Percentiles rank a stretch among this genome's conserved stretches.
These are phyloP conservation scores for Arxiozyma telluris DNA, from an alignment of 1,139 yeast species.

Conservation along the genomic window DNA sequence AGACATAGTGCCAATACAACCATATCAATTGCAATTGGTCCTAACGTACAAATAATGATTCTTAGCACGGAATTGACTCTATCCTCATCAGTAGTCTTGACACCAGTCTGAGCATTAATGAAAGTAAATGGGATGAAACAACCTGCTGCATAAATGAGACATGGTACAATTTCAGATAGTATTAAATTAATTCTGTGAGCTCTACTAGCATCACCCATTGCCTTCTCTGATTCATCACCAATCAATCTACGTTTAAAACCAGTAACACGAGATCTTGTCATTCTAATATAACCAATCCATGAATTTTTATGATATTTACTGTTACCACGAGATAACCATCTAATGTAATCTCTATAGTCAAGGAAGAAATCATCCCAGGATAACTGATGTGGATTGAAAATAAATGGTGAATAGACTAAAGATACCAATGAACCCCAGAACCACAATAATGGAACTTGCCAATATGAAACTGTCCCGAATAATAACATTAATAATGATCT, in stretches of 20 bases:
- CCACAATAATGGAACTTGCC: slow-evolving; percentile 98
- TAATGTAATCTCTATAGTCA: slow-evolving; percentile 95
- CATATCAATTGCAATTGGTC: slow-evolving; percentile 83
- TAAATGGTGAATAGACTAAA: slow-evolving; percentile 84
- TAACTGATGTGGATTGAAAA: slow-evolving; percentile 97
- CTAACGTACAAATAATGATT: slow-evolving; percentile 79
- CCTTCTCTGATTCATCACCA: slow-evolving; percentile 85
- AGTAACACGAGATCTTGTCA: slow-evolving; percentile 92
- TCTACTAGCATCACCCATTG: slow-evolving; percentile 90
- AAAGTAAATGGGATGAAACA: slow-evolving; percentile 86
- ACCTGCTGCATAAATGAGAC: slow-evolving; percentile 79
- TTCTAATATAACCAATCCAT: slow-evolving; percentile 96
- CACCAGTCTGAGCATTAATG: slow-evolving; percentile 97
- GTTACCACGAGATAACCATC: slow-evolving; percentile 99
- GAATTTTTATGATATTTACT: slow-evolving; percentile 98
- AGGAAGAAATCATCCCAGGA: slow-evolving; percentile 98
- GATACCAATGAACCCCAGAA: slow-evolving; percentile 96
- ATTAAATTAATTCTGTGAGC: slow-evolving; percentile 85
- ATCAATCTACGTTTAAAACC: slow-evolving; percentile 92
- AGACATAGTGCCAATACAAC: slow-evolving; percentile 71
- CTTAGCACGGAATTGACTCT: slow-evolving; percentile 76
- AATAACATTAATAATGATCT: slow-evolving; percentile 81
- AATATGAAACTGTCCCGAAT: slow-evolving; percentile 85
- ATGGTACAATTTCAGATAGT: slow-evolving; percentile 81
- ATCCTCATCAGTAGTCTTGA: slow-evolving; percentile 38